Percentiles rank a stretch among this genome's conserved stretches.
Evolutionary conservation across 2,329 filamentous ascomycete species (phyloP).

Genomic region (Epichloe coenophiala): DNA sequence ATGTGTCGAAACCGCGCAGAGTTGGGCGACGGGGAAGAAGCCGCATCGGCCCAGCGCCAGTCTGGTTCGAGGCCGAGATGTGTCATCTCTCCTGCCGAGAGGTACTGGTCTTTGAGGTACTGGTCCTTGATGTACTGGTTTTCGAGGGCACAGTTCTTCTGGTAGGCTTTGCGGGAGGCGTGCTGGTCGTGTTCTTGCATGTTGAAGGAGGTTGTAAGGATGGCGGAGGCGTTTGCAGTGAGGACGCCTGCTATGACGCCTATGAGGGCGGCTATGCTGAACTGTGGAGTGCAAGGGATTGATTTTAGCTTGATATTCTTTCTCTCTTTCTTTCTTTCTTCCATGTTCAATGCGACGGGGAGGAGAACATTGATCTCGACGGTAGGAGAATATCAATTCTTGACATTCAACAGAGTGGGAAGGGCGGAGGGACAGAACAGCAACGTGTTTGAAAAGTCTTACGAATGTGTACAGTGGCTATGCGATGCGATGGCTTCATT

Average conservation of each 20-base stretch:
- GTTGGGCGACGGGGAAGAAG: constrained; percentile 13
- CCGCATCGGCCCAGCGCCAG: constrained; percentile 23
- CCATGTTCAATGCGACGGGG: neutral
- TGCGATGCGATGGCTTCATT: too few species aligned
- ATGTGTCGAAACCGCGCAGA: constrained; percentile 23
- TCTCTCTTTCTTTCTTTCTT: neutral
- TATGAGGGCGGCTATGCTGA: constrained; percentile 53
- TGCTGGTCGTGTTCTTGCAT: constrained; percentile 19
- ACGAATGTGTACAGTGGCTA: constrained; percentile 32
- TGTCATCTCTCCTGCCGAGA: neutral
- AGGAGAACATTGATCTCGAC: too few species aligned
- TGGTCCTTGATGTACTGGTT: constrained; percentile 1
- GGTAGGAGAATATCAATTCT: too few species aligned
- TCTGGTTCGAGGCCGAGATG: constrained; percentile 19
- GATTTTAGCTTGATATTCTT: neutral
- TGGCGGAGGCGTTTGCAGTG: constrained; percentile 41
- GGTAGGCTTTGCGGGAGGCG: constrained; percentile 4
- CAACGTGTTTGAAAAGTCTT: constrained; percentile 8
- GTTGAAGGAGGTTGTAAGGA: constrained; percentile 38
- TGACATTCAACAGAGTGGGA: too few species aligned
- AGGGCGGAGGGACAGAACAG: neutral
- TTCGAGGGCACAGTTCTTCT: constrained; percentile 9
- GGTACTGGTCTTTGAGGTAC: constrained; percentile 6
- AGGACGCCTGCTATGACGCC: constrained; percentile 50
- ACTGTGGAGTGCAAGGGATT: constrained; percentile 15